Evolutionary conservation across 768 basidiomycete genomes (phyloP), one percentile per base, ranked within the genome.

Genomic region (Amanita rubescens): DNA sequence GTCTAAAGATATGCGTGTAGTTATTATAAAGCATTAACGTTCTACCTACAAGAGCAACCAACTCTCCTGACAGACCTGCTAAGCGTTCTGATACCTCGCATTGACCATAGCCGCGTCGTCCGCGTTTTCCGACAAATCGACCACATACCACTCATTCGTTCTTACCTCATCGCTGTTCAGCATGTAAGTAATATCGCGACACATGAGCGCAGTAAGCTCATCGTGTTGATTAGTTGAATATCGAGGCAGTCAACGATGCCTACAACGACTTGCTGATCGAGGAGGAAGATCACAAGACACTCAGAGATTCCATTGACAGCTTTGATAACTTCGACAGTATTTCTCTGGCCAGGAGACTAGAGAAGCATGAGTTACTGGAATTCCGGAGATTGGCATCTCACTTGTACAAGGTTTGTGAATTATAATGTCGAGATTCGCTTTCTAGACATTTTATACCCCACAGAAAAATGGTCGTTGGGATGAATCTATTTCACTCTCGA

Each of bases 211-310:
- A 2, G 47, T 14, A 4, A 12, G 15, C 37, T 37, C n/a, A 50
- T 15, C 10, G 30, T 11, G n/a, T 32, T 34, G 32, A 5, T 52
- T 49, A 95, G 85, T 78, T 95, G 64, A 97, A 99, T 68, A 82
- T 98, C 43, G 91, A 94, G 64, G 91, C 94, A 14, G 92, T 99
- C 63, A 99, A 99, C 63, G 94, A 96, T 59, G 94, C 95, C 7
- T 97, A 96, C 74, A 97, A 98, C 62, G 90, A 93, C 63, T 75
- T 99, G n/a, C 77, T 98, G 39, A 98, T 99, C 55, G 96, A 99
- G 68, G 96, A 99, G 68, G 96, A 99, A 70, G 95, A 99, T 66
- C 92, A 94, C 76, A 93, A 95, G 69, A 97, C 95, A 0, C 80
- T 99, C 7, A 89, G 95, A 8, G 96, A 96, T 68, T 94, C 92